phyloP scores from a whole-genome alignment of 805 yeast genomes.

The Candida krabiensis region DNA sequence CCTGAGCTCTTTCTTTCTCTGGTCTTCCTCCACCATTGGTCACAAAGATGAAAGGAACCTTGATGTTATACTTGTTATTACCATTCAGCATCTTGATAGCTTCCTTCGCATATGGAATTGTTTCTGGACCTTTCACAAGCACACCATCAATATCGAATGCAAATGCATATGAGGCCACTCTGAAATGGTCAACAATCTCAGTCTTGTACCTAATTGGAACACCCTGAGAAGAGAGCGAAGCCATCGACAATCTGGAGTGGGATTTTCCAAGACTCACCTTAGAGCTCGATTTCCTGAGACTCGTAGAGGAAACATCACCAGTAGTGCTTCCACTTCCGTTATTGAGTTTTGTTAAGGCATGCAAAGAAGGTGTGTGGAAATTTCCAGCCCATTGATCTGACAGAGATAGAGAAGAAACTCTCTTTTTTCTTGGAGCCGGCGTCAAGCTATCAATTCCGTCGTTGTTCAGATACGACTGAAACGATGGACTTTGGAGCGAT shows the following conservation, averaged over 20 bases:
- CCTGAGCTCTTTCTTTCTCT: conserved; percentile 71
- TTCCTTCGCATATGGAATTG: conserved; percentile 75
- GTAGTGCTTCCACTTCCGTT: conserved; percentile 19
- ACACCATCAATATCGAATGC: conserved; percentile 95
- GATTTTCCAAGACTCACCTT: conserved; percentile 20
- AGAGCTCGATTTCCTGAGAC: conserved; percentile 18
- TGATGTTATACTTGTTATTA: conserved; percentile 71
- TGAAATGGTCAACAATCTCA: conserved; percentile 59
- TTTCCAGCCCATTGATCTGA: conserved; percentile 67
- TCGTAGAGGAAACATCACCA: conserved; percentile 23
- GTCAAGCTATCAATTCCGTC: conserved; percentile 70
- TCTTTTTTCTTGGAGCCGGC: conserved; percentile 60
- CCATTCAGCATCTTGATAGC: conserved; percentile 77
- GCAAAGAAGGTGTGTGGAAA: conserved; percentile 24
- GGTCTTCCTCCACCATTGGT: conserved; percentile 94
- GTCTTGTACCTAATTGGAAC: conserved; percentile 43
- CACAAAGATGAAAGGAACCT: conserved; percentile 80
- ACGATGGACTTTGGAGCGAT: conserved; percentile 17
- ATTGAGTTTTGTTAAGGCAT: conserved; percentile 23
- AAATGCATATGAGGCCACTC: conserved; percentile 83
- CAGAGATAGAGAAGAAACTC: conserved; percentile 65
- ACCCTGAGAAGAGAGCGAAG: conserved; percentile 30
- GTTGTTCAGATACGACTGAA: conserved; percentile 59
- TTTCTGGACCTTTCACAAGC: conserved; percentile 77
- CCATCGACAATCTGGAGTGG: conserved; percentile 28